Evolutionary conservation across 371 early-diverging fungal species (phyloP).

Genomic region (Mucor lusitanicus): DNA sequence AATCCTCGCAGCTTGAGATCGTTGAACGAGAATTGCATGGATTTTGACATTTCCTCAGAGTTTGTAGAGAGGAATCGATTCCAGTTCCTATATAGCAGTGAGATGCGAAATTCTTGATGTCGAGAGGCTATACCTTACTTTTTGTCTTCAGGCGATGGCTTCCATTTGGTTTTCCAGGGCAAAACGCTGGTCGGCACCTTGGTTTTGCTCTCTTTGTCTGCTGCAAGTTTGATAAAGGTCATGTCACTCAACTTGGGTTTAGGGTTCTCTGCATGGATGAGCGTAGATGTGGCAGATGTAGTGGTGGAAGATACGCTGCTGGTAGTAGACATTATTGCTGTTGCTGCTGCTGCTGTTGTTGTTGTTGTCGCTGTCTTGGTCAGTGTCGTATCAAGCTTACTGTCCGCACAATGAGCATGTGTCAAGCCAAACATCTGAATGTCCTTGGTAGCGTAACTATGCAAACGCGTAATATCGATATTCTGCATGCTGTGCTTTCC

Average conservation of each 20-base stretch:
- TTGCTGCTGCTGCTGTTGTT: not conserved
- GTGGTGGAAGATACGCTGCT: not conserved
- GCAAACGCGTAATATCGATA: slow-evolving; percentile 29
- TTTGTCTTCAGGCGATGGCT: slow-evolving; percentile 53
- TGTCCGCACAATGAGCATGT: not conserved
- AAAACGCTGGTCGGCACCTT: slow-evolving; percentile 48
- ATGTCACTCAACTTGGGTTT: not conserved
- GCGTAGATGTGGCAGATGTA: not conserved
- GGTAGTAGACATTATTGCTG: not conserved
- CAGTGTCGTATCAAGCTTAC: not conserved
- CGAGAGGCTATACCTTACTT: slow-evolving; percentile 31
- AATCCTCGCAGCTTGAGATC: slow-evolving; percentile 65
- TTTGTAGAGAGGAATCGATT: slow-evolving; percentile 69
- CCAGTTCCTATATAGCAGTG: slow-evolving; percentile 53
- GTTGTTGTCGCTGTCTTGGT: not conserved
- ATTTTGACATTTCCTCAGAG: slow-evolving; percentile 72
- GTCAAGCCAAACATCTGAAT: slow-evolving; percentile 1
- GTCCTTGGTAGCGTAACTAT: slow-evolving; percentile 28
- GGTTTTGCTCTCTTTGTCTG: slow-evolving; percentile 31
- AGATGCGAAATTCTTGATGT: no score
- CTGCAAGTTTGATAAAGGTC: slow-evolving; percentile 4
- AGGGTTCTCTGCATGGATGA: not conserved
- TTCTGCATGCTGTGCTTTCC: not conserved
- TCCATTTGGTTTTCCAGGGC: slow-evolving; percentile 57
- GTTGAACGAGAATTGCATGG: slow-evolving; percentile 71